Percentiles rank a stretch among this genome's conserved stretches.
These are phyloP conservation scores for Hyphopichia fennica DNA, from an alignment of 1,139 yeast species.

Conservation along the genomic window DNA sequence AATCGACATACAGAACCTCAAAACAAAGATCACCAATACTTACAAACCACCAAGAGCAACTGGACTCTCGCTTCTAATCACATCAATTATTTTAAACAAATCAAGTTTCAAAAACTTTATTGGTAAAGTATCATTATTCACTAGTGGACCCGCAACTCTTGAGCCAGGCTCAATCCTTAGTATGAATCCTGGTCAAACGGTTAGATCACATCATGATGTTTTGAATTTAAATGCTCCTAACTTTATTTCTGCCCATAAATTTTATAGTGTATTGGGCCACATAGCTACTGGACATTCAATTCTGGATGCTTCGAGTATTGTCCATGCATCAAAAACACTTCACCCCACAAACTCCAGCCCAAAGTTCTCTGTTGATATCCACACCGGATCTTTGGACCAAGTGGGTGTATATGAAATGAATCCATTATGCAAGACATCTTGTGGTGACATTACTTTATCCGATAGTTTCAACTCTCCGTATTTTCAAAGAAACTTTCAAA, in stretches of 20 bases:
- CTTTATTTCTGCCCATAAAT: conserved; percentile 25
- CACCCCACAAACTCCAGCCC: conserved; percentile 12
- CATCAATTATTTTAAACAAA: conserved; percentile 19
- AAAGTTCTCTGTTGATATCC: conserved; percentile 30
- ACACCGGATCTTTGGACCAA: conserved; percentile 40
- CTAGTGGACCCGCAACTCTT: conserved; percentile 37
- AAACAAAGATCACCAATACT: conserved; percentile 21
- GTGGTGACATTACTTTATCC: conserved; percentile 28
- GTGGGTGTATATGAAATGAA: conserved; percentile 44
- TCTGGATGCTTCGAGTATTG: background rate
- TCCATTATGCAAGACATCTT: conserved; percentile 25
- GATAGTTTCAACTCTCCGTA: conserved; percentile 26
- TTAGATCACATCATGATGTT: conserved; percentile 39
- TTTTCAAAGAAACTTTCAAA: conserved; percentile 3
- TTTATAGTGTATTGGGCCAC: conserved; percentile 28
- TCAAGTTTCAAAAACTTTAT: conserved; percentile 18
- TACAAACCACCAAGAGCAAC: conserved; percentile 32
- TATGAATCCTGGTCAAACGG: conserved; percentile 8
- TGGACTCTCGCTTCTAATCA: conserved; percentile 32
- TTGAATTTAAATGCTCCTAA: conserved; percentile 26
- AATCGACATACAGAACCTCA: conserved; percentile 3
- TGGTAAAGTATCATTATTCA: conserved; percentile 29
- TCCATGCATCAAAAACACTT: background rate
- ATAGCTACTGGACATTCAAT: conserved; percentile 31
- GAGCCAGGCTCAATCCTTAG: conserved; percentile 35